These are phyloP conservation scores for Orbilia brochopaga DNA, from an alignment of 2,329 filamentous ascomycete genomes.

Conservation along the genomic window DNA sequence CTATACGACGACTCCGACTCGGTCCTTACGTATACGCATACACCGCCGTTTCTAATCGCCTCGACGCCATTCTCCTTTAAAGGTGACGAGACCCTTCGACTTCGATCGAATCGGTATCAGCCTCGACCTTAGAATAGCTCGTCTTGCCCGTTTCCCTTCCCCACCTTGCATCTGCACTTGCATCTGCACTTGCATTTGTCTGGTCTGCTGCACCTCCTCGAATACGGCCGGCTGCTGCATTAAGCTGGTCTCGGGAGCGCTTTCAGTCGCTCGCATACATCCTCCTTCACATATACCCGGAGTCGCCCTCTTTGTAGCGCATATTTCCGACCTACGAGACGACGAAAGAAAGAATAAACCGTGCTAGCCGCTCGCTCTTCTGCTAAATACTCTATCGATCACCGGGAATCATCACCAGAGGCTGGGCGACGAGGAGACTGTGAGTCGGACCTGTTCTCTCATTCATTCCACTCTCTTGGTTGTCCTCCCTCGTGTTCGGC, in stretches of 20 bases:
- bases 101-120: background rate
- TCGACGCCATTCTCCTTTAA: too few relatives aligned
- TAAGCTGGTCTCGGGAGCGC: conserved; percentile 20
- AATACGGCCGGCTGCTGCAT: background rate
- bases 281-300: background rate
- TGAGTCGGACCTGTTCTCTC: too few relatives aligned
- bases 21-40: too few relatives aligned
- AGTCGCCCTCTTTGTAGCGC: conserved; percentile 7
- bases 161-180: conserved; percentile 31
- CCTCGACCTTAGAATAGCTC: background rate
- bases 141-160: conserved; percentile 24
- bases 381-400: too few relatives aligned
- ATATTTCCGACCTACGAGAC: conserved; percentile 5
- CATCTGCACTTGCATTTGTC: conserved; percentile 1
- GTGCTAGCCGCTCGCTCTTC: too few relatives aligned
- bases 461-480: too few relatives aligned
- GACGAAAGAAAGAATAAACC: too few relatives aligned
- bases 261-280: conserved; percentile 23
- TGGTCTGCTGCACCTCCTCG: background rate
- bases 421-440: background rate
- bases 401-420: too few relatives aligned
- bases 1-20: background rate
- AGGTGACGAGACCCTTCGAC: too few relatives aligned
- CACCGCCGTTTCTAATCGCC: too few relatives aligned
- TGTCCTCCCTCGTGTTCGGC: conserved; percentile 19